A percentile compares a stretch with the other conserved stretches of the same genome.
phyloP scores from a whole-genome alignment of 805 yeast genomes.

The Diddensiella santjacobensis region DNA sequence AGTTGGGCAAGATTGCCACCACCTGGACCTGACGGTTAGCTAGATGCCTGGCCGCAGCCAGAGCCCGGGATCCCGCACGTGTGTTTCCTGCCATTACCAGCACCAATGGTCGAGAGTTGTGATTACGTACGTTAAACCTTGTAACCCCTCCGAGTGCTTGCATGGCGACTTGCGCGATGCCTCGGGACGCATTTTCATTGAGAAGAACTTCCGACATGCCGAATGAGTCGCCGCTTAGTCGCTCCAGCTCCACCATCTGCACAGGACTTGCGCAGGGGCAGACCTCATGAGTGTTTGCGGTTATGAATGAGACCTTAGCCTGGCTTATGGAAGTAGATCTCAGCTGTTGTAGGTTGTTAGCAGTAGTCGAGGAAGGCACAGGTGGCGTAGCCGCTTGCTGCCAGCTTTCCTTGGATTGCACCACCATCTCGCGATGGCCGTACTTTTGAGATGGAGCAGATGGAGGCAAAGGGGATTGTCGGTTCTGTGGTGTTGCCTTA shows the following conservation, averaged over 20 bases:
- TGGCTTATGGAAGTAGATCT: background rate
- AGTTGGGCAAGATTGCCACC: slow-evolving; percentile 41
- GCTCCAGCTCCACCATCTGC: slow-evolving; percentile 73
- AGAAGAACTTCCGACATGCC: slow-evolving; percentile 44
- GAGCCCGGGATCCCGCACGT: slow-evolving; percentile 67
- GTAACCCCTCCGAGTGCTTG: slow-evolving; percentile 65
- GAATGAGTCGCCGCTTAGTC: slow-evolving; percentile 51
- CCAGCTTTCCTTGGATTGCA: slow-evolving; percentile 38
- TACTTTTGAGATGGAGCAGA: slow-evolving; percentile 40
- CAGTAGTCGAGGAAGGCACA: background rate
- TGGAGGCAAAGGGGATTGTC: background rate
- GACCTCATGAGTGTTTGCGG: slow-evolving; percentile 9
- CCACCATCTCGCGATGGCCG: slow-evolving; percentile 72
- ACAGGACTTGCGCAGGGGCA: slow-evolving; percentile 59
- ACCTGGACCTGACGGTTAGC: slow-evolving; percentile 71
- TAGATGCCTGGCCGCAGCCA: slow-evolving; percentile 76
- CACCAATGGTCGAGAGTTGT: slow-evolving; percentile 76
- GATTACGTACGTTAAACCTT: slow-evolving; percentile 61
- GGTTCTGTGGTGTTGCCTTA: slow-evolving; percentile 29
- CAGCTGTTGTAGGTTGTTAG: background rate
- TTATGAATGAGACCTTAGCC: background rate
- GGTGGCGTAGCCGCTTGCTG: background rate
- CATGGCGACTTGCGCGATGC: slow-evolving; percentile 56
- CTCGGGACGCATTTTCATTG: slow-evolving; percentile 66
- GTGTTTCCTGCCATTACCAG: slow-evolving; percentile 63